Percentiles rank a stretch among this genome's conserved stretches.
These are phyloP conservation scores for Rhodotorula sphaerocarpa DNA, from an alignment of 768 basidiomycete genomes.

Conservation along the genomic window DNA sequence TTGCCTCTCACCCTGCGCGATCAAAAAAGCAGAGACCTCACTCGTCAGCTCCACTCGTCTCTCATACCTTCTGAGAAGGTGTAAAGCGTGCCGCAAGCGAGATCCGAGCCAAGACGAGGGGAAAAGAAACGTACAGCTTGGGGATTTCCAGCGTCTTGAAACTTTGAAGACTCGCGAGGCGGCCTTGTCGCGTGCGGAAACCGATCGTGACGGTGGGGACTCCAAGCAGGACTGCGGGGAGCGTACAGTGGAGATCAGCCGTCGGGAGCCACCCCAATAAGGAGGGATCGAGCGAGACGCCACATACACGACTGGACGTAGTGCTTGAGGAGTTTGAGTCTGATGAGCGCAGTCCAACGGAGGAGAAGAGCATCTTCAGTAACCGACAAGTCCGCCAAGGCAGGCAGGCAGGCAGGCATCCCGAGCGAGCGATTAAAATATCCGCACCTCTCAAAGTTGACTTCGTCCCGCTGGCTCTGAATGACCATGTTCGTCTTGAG, in stretches of 20 bases:
- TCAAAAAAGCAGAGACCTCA: not conserved
- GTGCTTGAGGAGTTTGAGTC: conserved; percentile 80
- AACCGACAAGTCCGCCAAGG: not conserved
- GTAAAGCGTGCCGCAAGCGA: too few relatives aligned
- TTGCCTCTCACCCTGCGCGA: conserved; percentile 55
- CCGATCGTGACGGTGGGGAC: conserved; percentile 85
- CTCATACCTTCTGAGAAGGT: too few relatives aligned
- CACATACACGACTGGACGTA: conserved; percentile 70
- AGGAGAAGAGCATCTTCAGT: conserved; percentile 3
- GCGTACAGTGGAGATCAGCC: not conserved
- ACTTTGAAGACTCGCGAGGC: conserved; percentile 57
- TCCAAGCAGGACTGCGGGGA: conserved; percentile 57
- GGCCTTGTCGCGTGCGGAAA: conserved; percentile 70
- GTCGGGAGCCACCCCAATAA: not conserved
- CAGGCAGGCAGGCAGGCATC: not conserved
- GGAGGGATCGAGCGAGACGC: not conserved
- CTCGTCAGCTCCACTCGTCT: not conserved
- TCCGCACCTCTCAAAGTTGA: conserved; percentile 73
- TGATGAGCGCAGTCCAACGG: not conserved
- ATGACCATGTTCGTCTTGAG: conserved; percentile 76
- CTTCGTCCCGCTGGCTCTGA: conserved; percentile 54
- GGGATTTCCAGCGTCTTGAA: conserved; percentile 76
- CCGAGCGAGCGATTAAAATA: too few relatives aligned
- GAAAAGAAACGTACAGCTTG: conserved; percentile 45
- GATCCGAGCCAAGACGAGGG: not conserved